A percentile compares a stretch with the other conserved stretches of the same genome.
Conservation (phyloP, 257 asterid species). For the Cinchona pubescens region DNA sequence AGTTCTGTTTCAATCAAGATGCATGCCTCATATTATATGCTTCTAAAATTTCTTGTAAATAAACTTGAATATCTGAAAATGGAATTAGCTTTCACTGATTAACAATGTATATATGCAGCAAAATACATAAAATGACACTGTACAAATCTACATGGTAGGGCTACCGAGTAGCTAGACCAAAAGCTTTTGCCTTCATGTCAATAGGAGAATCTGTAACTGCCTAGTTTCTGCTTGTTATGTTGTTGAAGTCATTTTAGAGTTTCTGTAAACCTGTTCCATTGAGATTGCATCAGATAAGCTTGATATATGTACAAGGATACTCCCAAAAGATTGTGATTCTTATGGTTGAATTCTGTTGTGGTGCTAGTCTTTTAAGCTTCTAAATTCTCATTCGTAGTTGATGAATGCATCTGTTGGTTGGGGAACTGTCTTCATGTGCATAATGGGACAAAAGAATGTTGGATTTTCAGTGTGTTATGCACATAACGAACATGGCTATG, state of each 20-base stretch:
- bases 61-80: neutral
- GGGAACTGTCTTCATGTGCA: neutral
- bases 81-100: neutral
- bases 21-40: neutral
- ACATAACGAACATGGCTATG: too few relatives aligned
- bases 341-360: too few relatives aligned
- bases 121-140: neutral
- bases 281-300: too few relatives aligned
- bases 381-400: neutral
- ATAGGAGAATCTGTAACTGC: neutral
- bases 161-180: neutral
- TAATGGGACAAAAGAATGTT: neutral
- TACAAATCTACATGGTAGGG: neutral
- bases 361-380: neutral
- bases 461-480: neutral
- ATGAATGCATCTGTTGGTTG: neutral
- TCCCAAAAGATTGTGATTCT: too few relatives aligned
- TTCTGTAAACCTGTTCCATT: too few relatives aligned
- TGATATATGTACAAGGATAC: too few relatives aligned
- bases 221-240: too few relatives aligned
- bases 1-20: neutral
- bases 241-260: too few relatives aligned
- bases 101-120: neutral
- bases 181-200: neutral
- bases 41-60: neutral